These are phyloP conservation scores for Aspergillus unguis DNA, from an alignment of 2,329 filamentous ascomycete genomes.

Conservation along the genomic window DNA sequence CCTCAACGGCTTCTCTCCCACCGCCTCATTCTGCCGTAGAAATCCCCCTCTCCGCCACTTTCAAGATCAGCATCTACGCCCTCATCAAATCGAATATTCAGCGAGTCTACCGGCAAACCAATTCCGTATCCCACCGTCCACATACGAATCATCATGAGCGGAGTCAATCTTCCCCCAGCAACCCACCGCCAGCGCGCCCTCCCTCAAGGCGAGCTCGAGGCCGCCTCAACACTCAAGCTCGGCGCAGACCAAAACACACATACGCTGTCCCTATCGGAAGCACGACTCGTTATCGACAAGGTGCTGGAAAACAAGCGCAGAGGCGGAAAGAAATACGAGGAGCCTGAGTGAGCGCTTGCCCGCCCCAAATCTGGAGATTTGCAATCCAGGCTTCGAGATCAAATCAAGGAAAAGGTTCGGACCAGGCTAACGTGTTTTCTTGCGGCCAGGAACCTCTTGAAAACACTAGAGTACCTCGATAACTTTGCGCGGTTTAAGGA, in stretches of 20 bases:
- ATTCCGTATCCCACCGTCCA: no score
- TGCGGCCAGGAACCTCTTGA: constrained; percentile 61
- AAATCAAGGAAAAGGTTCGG: background rate
- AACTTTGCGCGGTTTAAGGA: constrained; percentile 95
- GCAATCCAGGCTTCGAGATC: background rate
- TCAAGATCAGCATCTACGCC: no score
- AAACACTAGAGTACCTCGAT: constrained; percentile 89
- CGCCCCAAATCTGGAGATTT: background rate
- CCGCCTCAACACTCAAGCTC: constrained; percentile 73
- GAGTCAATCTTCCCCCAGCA: constrained; percentile 33
- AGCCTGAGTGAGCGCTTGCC: constrained; percentile 63
- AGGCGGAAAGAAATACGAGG: constrained; percentile 76
- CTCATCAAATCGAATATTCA: no score
- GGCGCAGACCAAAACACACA: constrained; percentile 93
- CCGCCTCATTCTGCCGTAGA: constrained; percentile 23
- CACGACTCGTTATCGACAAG: constrained; percentile 85
- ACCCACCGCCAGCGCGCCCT: constrained; percentile 42
- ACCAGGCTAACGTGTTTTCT: background rate
- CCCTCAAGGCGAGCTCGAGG: constrained; percentile 71
- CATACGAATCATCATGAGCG: constrained; percentile 1
- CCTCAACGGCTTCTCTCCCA: constrained; percentile 7
- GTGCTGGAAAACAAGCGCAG: constrained; percentile 76
- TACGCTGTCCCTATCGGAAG: constrained; percentile 87
- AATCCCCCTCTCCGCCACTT: no score
- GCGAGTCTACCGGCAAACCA: no score